These are phyloP conservation scores for Lachancea sp. DNA, from an alignment of 805 yeast species.

Conservation along the genomic window DNA sequence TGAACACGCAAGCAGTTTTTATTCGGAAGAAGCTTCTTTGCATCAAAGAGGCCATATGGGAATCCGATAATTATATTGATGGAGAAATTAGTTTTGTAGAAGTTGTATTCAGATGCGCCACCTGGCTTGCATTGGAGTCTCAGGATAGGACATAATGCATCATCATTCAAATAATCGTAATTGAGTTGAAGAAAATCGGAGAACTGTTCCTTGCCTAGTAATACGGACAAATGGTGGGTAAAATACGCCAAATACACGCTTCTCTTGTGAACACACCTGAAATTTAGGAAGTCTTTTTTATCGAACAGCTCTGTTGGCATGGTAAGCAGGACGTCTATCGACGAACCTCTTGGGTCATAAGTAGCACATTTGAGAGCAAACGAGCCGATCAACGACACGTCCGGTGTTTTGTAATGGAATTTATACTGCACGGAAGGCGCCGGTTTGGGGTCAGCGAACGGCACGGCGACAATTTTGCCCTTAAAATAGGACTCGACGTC, in stretches of 20 bases:
- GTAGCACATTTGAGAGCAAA: slow-evolving; percentile 83
- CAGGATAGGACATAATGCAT: slow-evolving; percentile 68
- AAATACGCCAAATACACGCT: slow-evolving; percentile 80
- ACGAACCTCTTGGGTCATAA: slow-evolving; percentile 52
- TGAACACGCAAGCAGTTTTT: slow-evolving; percentile 77
- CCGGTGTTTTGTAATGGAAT: slow-evolving; percentile 64
- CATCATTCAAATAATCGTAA: slow-evolving; percentile 70
- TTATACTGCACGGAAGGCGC: slow-evolving; percentile 56
- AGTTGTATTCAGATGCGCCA: slow-evolving; percentile 39
- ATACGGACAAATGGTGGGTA: slow-evolving; percentile 54
- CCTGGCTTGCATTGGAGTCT: slow-evolving; percentile 44
- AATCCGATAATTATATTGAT: slow-evolving; percentile 70
- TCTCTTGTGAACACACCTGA: slow-evolving; percentile 83
- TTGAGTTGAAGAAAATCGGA: slow-evolving; percentile 41
- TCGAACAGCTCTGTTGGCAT: slow-evolving; percentile 76
- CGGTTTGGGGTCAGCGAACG: slow-evolving; percentile 90
- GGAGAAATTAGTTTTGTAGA: slow-evolving; percentile 63
- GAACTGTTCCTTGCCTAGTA: slow-evolving; percentile 49
- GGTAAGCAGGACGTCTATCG: slow-evolving; percentile 72
- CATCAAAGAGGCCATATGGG: slow-evolving; percentile 63
- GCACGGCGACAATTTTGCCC: slow-evolving; percentile 53
- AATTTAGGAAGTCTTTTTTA: slow-evolving; percentile 84
- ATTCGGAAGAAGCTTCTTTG: slow-evolving; percentile 70
- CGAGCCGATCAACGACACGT: slow-evolving; percentile 76
- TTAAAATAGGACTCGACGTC: slow-evolving; percentile 54